Evolutionary conservation across 805 yeast species (phyloP).

Genomic region (Pichia kluyveri): DNA sequence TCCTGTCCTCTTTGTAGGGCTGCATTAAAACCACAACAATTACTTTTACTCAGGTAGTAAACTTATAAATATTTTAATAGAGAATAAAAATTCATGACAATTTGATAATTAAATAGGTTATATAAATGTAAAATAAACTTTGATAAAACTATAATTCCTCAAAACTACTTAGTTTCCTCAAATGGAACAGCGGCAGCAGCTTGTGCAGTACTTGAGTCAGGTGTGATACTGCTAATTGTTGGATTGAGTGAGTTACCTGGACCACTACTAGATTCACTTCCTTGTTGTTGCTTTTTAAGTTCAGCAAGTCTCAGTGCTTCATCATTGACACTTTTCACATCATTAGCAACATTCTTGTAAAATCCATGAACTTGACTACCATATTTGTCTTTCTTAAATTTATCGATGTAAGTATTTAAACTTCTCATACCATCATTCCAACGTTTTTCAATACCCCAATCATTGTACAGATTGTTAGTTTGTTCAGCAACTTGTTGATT

Average conservation of each 20-base stretch:
- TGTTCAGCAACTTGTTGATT: slow-evolving; percentile 18
- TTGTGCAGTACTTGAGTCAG: slow-evolving; percentile 13
- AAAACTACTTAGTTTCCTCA: slow-evolving; percentile 11
- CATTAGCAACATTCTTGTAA: slow-evolving; percentile 46
- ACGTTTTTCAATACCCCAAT: slow-evolving; percentile 32
- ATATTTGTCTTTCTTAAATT: slow-evolving; percentile 34
- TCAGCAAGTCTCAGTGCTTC: slow-evolving; percentile 69
- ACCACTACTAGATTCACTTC: background rate
- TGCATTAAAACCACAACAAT: slow-evolving; percentile 53
- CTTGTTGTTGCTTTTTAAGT: slow-evolving; percentile 31
- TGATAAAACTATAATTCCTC: background rate
- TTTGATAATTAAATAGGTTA: background rate
- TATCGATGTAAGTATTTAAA: slow-evolving; percentile 37
- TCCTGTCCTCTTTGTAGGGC: slow-evolving; percentile 93
- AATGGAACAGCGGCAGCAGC: slow-evolving; percentile 20
- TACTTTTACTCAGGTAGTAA: slow-evolving; percentile 26
- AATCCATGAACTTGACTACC: slow-evolving; percentile 57
- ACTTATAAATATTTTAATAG: too few relatives aligned
- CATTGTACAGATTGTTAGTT: slow-evolving; percentile 24
- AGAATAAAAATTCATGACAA: too few relatives aligned
- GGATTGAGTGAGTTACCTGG: slow-evolving; percentile 1
- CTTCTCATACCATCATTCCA: slow-evolving; percentile 29
- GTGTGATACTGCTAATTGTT: slow-evolving; percentile 14
- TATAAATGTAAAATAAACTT: background rate
- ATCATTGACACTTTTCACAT: slow-evolving; percentile 55